A percentile compares a stretch with the other conserved stretches of the same genome.
Evolutionary conservation across 768 basidiomycete genomes (phyloP).

Genomic region (Sarcodon aspratus): DNA sequence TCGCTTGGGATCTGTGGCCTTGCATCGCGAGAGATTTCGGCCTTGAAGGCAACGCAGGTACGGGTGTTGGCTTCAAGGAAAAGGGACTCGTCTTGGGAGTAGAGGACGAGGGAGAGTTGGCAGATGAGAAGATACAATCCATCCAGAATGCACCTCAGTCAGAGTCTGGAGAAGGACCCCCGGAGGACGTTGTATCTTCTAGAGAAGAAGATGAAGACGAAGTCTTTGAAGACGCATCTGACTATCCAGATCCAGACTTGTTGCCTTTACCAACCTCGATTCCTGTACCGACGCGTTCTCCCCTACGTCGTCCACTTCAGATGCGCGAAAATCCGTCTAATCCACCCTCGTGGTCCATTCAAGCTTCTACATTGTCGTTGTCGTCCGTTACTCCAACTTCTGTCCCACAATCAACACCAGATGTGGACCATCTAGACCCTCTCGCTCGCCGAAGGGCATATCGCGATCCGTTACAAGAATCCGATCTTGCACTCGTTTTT

Average conservation of each 20-base stretch:
- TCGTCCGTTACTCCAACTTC: conserved; percentile 13
- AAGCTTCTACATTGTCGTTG: conserved; percentile 15
- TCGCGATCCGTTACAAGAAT: conserved; percentile 18
- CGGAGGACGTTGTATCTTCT: too few species aligned
- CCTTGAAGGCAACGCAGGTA: too few species aligned
- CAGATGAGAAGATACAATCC: background rate
- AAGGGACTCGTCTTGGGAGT: conserved; percentile 1
- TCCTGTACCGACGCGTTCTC: conserved; percentile 6
- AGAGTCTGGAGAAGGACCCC: background rate
- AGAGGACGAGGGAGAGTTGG: background rate
- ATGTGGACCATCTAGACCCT: too few species aligned
- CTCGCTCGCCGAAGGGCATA: conserved; percentile 5
- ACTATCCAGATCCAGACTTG: conserved; percentile 26
- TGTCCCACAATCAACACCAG: conserved; percentile 4
- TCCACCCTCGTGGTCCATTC: conserved; percentile 27
- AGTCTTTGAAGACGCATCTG: conserved; percentile 13
- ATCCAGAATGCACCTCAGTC: background rate
- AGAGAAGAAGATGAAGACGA: conserved; percentile 7
- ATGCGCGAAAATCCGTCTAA: conserved; percentile 12
- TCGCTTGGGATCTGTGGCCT: too few species aligned
- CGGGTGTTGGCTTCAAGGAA: background rate
- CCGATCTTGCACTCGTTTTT: conserved; percentile 68
- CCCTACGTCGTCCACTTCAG: conserved; percentile 11
- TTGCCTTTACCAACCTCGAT: conserved; percentile 20
- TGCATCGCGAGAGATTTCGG: too few species aligned